phyloP scores from a whole-genome alignment of 2,329 filamentous ascomycete genomes.

The Clonostachys rhizophaga region DNA sequence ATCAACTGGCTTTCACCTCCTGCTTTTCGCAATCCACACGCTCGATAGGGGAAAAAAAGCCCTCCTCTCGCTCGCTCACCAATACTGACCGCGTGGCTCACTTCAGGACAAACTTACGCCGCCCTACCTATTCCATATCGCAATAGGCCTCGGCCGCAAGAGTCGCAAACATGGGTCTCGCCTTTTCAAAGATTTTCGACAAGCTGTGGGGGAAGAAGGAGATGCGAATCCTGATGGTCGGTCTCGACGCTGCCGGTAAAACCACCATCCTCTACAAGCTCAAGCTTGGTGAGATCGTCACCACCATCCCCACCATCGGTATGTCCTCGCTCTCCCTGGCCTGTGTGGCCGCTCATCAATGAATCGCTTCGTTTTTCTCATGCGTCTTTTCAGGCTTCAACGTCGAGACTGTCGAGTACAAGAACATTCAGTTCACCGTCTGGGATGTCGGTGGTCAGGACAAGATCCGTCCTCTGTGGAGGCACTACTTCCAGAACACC shows the following conservation, averaged over 20 bases:
- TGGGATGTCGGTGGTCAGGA: constrained; percentile 99
- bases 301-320: constrained; percentile 98
- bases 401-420: constrained; percentile 99
- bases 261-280: constrained; percentile 99
- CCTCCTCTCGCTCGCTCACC: constrained; percentile 8
- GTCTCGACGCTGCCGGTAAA: constrained; percentile 99
- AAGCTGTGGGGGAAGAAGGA: constrained; percentile 99
- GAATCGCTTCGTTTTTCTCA: not conserved
- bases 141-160: constrained; percentile 20
- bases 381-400: constrained; percentile 73
- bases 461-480: constrained; percentile 99
- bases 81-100: constrained; percentile 17
- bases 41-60: constrained; percentile 7
- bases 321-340: constrained; percentile 26
- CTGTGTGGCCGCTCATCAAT: not conserved
- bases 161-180: constrained; percentile 88
- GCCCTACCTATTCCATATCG: constrained; percentile 2
- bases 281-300: constrained; percentile 98
- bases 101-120: constrained; percentile 6
- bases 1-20: too few relatives aligned
- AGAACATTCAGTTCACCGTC: constrained; percentile 99
- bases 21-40: not conserved
- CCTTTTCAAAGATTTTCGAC: constrained; percentile 95
- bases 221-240: constrained; percentile 99
- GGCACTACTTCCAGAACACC: constrained; percentile 99